Evolutionary conservation across 352 stramenopile genomes (phyloP), one percentile per base, ranked within the genome.

Genomic region (Phytophthora chlamydospora): DNA sequence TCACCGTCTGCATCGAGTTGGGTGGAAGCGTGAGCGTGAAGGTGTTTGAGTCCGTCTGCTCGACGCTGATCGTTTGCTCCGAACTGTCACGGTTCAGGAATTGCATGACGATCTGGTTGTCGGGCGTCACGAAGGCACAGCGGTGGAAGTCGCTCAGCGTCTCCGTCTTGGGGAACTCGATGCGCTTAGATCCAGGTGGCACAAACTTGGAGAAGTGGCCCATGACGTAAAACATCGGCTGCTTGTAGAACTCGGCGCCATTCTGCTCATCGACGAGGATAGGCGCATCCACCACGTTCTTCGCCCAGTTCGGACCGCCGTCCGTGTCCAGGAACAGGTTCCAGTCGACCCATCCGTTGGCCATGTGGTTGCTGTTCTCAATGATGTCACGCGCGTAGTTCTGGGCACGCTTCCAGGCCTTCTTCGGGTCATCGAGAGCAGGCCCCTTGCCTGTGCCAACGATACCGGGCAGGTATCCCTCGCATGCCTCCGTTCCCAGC

Each of bases 351-450:
- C 86, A 97, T 3, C 85, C 85, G 6, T 64, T 52, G 12, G 82
- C 81, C 58, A 78, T 81, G 71, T 88, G 91, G 49, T 77, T 81
- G 7, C 94, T 44, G 62, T 97, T 84, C 47, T 85, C 75, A 47
- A 97, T 88, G 55, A 97, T 94, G 64, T 97, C 87, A 35, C 87
- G 83, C 17, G 71, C 80, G 47, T 95, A 91, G 53, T 85, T 78
- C 46, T 97, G 77, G 6, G 62, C 85, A 21, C 86, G 78, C 27
- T 75, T 62, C 83, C 85, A 95, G 66, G 55, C 21, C 58, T 69
- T 27, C 57, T 66, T 14, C 29, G 50, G 14, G 71, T 68, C n/a
- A 62, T 35, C 24, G 6, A 71, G 54, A 32, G 78, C 75, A 1
- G 77, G 57, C 12, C 73, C 71, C 6, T 74, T 69, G 2, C 82